Evolutionary conservation across 345 rosid species (phyloP).

Genomic region (Tarenaya hassleriana): DNA sequence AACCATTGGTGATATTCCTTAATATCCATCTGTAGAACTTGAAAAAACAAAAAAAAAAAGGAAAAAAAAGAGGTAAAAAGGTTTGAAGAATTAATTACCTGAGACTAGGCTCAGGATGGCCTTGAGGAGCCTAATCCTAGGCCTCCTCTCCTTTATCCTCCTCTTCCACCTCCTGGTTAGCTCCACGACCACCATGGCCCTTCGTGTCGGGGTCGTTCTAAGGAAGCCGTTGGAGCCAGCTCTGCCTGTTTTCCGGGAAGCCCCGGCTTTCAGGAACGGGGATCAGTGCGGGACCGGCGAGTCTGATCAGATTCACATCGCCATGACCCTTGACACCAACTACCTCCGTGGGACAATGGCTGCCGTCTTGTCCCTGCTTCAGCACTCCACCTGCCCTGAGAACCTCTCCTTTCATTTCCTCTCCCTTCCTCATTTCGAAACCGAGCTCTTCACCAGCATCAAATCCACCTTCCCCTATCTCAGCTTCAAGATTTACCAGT

Average conservation of each 20-base stretch:
- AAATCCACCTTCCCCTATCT: slow-evolving; percentile 38
- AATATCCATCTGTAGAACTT: too few species aligned
- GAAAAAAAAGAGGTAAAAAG: too few species aligned
- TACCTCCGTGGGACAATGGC: slow-evolving; percentile 51
- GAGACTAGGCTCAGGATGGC: slow-evolving; percentile 44
- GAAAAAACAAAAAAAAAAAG: too few species aligned
- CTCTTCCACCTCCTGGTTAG: slow-evolving; percentile 2
- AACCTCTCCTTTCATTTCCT: slow-evolving; percentile 45
- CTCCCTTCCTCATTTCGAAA: slow-evolving; percentile 21
- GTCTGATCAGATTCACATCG: slow-evolving; percentile 23
- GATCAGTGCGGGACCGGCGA: slow-evolving; percentile 24
- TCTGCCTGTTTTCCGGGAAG: slow-evolving; percentile 34
- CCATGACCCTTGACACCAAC: slow-evolving; percentile 42
- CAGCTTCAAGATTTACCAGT: slow-evolving; percentile 31
- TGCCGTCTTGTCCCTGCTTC: slow-evolving; percentile 37
- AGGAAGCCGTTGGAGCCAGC: slow-evolving; percentile 11
- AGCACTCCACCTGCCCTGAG: slow-evolving; percentile 38
- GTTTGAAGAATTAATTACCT: background rate
- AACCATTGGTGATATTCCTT: too few species aligned
- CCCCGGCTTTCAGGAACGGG: slow-evolving; percentile 36
- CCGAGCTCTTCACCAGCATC: slow-evolving; percentile 25
- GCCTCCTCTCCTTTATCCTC: slow-evolving; percentile 45
- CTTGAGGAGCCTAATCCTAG: slow-evolving; percentile 32
- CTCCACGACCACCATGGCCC: slow-evolving; percentile 14
- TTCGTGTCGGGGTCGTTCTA: slow-evolving; percentile 18